A percentile compares a stretch with the other conserved stretches of the same genome.
Evolutionary conservation across 2,329 filamentous ascomycete genomes (phyloP).

Genomic region (Aspergillus intermedius): DNA sequence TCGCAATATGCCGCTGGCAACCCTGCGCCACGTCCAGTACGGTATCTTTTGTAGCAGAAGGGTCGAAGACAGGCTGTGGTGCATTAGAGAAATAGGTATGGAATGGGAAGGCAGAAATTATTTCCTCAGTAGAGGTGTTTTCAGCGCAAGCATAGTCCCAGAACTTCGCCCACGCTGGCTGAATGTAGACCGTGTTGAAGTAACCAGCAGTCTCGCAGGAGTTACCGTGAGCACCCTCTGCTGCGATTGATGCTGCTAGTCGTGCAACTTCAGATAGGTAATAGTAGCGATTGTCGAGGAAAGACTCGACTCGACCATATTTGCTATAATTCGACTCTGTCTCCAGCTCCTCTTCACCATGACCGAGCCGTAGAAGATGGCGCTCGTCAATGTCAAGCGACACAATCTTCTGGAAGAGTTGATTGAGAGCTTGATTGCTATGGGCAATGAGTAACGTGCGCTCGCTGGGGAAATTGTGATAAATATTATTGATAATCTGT

Average conservation of each 20-base stretch:
- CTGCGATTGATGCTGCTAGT: constrained; percentile 74
- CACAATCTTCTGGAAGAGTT: constrained; percentile 97
- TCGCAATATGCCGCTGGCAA: constrained; percentile 81
- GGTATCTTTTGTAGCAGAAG: constrained; percentile 57
- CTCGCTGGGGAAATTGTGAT: constrained; percentile 93
- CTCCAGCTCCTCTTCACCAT: constrained; percentile 89
- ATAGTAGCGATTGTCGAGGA: constrained; percentile 75
- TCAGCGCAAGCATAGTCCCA: constrained; percentile 57
- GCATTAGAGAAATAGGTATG: constrained; percentile 79
- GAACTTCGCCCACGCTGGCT: constrained; percentile 83
- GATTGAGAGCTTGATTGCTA: constrained; percentile 95
- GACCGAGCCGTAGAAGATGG: constrained; percentile 83
- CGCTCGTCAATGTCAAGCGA: constrained; percentile 91
- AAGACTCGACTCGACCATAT: constrained; percentile 87
- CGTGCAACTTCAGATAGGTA: constrained; percentile 80
- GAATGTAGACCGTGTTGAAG: constrained; percentile 87
- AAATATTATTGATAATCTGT: constrained; percentile 97
- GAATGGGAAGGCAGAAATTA: constrained; percentile 77
- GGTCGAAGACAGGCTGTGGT: constrained; percentile 75
- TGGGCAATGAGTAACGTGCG: constrained; percentile 89
- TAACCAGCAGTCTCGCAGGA: constrained; percentile 96
- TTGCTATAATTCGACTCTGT: constrained; percentile 87
- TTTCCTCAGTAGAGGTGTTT: constrained; percentile 52
- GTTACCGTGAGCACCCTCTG: constrained; percentile 88
- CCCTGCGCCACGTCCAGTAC: constrained; percentile 71